These are phyloP conservation scores for Malus hybrid DNA, from an alignment of 331 rosid species.

Conservation along the genomic window DNA sequence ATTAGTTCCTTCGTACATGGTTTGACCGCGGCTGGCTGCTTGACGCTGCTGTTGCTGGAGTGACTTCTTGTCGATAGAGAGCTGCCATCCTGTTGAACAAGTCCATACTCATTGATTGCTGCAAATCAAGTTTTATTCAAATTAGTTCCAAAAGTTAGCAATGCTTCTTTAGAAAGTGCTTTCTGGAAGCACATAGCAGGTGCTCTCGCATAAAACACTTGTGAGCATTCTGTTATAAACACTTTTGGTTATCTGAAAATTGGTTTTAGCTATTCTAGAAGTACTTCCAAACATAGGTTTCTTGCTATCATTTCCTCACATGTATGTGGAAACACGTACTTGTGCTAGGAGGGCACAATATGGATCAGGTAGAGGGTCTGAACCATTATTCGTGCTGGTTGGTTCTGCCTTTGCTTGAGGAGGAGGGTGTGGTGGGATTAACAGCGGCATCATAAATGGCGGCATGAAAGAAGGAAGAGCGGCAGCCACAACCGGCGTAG, in stretches of 20 bases:
- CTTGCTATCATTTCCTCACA: neutral
- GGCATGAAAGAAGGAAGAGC: constrained; percentile 16
- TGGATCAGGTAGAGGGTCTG: constrained; percentile 43
- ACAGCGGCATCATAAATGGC: constrained; percentile 27
- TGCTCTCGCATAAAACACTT: too few species aligned
- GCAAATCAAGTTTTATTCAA: neutral
- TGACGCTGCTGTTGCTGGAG: constrained; percentile 20
- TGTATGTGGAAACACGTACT: constrained; percentile 29
- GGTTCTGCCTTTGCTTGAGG: constrained; percentile 30
- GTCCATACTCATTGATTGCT: constrained; percentile 60
- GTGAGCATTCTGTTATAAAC: too few species aligned
- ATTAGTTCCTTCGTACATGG: constrained; percentile 11
- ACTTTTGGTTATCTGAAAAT: too few species aligned
- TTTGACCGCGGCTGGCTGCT: constrained; percentile 20
- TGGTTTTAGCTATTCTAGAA: too few species aligned
- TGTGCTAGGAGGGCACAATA: constrained; percentile 35
- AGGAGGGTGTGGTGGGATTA: constrained; percentile 13
- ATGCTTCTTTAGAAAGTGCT: too few species aligned
- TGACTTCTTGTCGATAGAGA: constrained; percentile 41
- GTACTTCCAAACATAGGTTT: too few species aligned
- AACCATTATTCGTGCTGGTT: constrained; percentile 6
- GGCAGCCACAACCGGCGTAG: constrained; percentile 8
- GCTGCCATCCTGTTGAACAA: constrained; percentile 51
- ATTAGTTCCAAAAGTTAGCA: neutral
- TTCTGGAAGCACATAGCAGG: too few species aligned